Base-by-base conservation (phyloP, 495 filamentous ascomycete species). In the Tirmania nivea region DNA sequence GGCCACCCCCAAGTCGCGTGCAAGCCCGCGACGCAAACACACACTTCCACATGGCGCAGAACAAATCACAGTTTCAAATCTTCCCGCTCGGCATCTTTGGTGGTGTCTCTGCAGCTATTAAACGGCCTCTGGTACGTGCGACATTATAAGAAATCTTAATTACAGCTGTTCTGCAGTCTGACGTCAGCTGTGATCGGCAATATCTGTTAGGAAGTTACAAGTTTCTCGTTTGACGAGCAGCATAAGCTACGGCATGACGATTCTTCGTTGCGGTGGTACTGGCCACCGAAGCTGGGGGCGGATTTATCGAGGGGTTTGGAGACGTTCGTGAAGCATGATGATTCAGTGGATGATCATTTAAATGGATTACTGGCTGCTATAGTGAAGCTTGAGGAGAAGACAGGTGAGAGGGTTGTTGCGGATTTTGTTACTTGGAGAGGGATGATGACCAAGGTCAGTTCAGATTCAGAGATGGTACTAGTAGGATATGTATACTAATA, bases 361-460 rank as follows among this genome's bases (percentile, higher is more conserved):
- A 84, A 94, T 69, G 77, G 79, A 51, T 68, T 99, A 19, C 70
- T 99, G 35, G 76, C 75, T 42, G 82, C 85, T 7, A 80, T 99
- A 39, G 70, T 77, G 19, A 73, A 72, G 39, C 69, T 82, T 36
- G 90, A 96, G 65, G 70, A 76, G 60, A 71, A 77, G 53, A 77
- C 73, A 7, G 74, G 73, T 10, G 75, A 76, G 60, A 78, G 70
- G 61, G 79, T 79, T 35, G 77, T 84, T 47, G 79, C 80, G 9
- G 81, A 94, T 56, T 64, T 99, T 48, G 75, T 96, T 49, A 95
- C 89, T 0, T 99, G 89, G 89, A 71, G 90, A 60, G 90, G 90
- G 19, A 95, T 99, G 86, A 85, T 99, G 83, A 96, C 90, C 54
- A 99, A 95, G 74, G 84, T 7, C 25, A 31, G 25, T 31, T 31